Base-by-base conservation (phyloP, 2,329 filamentous ascomycete species). In the Aspergillus quadricinctus region DNA sequence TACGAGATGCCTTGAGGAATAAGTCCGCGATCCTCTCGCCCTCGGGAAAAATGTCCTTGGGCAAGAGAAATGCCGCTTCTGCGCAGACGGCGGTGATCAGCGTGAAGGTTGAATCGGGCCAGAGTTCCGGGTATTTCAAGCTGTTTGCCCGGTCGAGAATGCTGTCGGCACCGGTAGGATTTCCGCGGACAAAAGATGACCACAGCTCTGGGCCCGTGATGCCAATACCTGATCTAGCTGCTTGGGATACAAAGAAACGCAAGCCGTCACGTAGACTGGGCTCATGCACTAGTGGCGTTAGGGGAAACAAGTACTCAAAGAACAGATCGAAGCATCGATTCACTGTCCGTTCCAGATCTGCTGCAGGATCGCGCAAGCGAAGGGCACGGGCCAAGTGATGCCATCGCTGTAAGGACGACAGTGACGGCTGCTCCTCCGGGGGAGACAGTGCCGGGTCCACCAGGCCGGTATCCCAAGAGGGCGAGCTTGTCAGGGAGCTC, bases 41-140 rank as follows among this genome's bases (percentile, higher is more conserved):
- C 37, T 74, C 66, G 7, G 75, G 70, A 49, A 78, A 78, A 4
- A 77, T 57, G 29, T 76, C 65, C 10, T 69, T 71, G 0, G 76
- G 75, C 0, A 78, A 58, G 25, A 77, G 57, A 51, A 77, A 77
- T 1, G 73, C 74, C 0, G 74, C 70, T 46, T 78, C 72, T 1
- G 77, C 75, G 11, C 75, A 78, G 1, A 78, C 70, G n/a, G 77
- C 76, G 0, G 76, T 77, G 48, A 79, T 71, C 14, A 79, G 58
- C 0, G 75, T 75, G 48, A 78, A 78, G 0, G 70, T 68, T 2
- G 74, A 67, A 50, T 77, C 73, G 0, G 69, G 68, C 71, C 72
- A 74, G 7, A 64, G 61, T 31, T 71, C 69, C 48, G 57, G 57
- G 27, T 58, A 56, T 66, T 58, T 50, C 14, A 63, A 52, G 10